Percentiles rank a stretch among this genome's conserved stretches.
Conservation (phyloP, 257 asterid genomes). For the Nyctanthes arbortristis region DNA sequence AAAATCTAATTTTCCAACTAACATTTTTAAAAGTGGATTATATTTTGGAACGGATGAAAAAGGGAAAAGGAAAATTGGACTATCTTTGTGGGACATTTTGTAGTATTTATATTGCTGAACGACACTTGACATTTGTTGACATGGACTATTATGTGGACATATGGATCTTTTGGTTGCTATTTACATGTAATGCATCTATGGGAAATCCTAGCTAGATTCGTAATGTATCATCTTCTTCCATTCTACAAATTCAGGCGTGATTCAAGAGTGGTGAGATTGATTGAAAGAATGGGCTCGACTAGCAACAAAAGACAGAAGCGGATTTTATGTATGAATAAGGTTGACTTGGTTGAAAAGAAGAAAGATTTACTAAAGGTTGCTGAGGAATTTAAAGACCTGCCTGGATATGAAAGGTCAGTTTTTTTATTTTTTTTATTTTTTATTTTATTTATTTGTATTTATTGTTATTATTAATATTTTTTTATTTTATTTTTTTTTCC, state of each 20-base stretch:
- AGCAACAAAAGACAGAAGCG: slow-evolving; percentile 69
- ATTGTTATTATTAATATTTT: too few relatives aligned
- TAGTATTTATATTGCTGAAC: too few relatives aligned
- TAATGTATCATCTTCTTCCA: slow-evolving; percentile 14
- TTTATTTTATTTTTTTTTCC: too few relatives aligned
- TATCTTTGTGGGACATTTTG: too few relatives aligned
- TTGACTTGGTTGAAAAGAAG: slow-evolving; percentile 80
- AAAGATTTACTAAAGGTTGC: slow-evolving; percentile 69
- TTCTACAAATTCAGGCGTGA: slow-evolving; percentile 63
- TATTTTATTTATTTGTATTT: too few relatives aligned
- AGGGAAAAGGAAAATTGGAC: too few relatives aligned
- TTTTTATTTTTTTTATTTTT: slow-evolving; percentile 8
- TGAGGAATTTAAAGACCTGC: slow-evolving; percentile 75
- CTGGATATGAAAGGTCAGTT: slow-evolving; percentile 80
- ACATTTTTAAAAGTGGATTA: too few relatives aligned
- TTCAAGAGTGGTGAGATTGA: slow-evolving; percentile 90
- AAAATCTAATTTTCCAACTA: too few relatives aligned
- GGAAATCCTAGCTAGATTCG: background rate
- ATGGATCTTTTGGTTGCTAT: slow-evolving; percentile 13
- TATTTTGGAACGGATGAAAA: too few relatives aligned
- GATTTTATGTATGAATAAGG: slow-evolving; percentile 82
- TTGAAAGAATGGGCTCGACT: slow-evolving; percentile 83
- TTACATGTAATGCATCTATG: slow-evolving; percentile 15
- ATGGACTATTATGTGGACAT: slow-evolving; percentile 11
- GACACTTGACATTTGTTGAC: slow-evolving; percentile 6